Evolutionary conservation across 2,329 filamentous ascomycete genomes (phyloP), one percentile per base, ranked within the genome.

Genomic region (Fusarium sp.): DNA sequence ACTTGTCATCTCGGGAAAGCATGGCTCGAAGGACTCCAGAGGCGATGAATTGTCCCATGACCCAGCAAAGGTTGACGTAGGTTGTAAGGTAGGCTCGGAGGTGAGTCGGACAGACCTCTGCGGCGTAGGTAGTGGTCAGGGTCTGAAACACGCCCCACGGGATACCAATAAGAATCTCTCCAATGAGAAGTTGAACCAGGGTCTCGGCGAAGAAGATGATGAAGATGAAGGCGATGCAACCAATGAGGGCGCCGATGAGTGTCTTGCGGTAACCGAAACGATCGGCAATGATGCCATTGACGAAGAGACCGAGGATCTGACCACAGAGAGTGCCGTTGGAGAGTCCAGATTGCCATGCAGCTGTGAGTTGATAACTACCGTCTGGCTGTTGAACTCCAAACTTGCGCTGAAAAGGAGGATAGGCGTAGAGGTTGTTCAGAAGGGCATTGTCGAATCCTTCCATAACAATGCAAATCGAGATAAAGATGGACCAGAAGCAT

Each of bases 321-420:
- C 88, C 88, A 3, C 83, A 83, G 6, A 84, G 80, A 0, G 84
- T 82, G 11, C 84, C 87, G 51, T 87, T 88, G 46, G 82, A 83
- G 5, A 90, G 79, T 8, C 84, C 87, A 3, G 86, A 83, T 75
- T 89, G 87, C 88, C 88, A 90, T 0, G 83, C 79, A 2, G 85
- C 85, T 1, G 85, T 83, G 56, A 90, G 78, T 66, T 87, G 79
- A 67, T 87, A 87, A 1, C 72, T 79, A 1, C 82, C 85, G 31
- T 85, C 75, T 1, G 78, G 69, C 14, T 79, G 75, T 8, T 74
- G 61, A 0, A 75, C 69, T 10, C 85, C 85, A 64, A 85, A 88
- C 61, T 79, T 83, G 66, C 71, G 79, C 46, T 80, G 79, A 67
- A 82, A 86, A 20, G 75, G 82, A 1, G 74, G 82, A 71, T 83